A percentile compares a stretch with the other conserved stretches of the same genome.
Evolutionary conservation across 139 green algal species (phyloP).

Genomic region (Micractinium conductrix): DNA sequence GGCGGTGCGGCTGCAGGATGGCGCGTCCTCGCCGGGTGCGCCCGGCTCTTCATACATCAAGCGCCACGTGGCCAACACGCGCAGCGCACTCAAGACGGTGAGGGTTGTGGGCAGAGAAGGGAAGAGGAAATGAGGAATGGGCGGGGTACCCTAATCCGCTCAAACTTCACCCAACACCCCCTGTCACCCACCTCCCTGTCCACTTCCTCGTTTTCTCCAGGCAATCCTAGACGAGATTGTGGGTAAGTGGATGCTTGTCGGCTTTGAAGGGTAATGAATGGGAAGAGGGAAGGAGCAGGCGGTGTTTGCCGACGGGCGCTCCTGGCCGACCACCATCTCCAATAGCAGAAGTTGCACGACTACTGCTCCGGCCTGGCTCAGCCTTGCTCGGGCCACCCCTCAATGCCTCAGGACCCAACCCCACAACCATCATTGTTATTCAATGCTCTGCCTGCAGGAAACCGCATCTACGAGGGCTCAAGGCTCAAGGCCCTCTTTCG

Average conservation of each 20-base stretch:
- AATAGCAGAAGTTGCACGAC: no score
- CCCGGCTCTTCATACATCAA: slow-evolving; percentile 1
- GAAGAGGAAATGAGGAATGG: no score
- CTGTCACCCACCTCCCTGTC: no score
- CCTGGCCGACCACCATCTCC: not conserved
- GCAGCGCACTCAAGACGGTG: not conserved
- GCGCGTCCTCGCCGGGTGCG: not conserved
- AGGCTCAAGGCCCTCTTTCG: slow-evolving; percentile 20
- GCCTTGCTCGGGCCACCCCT: no score
- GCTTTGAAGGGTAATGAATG: no score
- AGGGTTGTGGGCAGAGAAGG: no score
- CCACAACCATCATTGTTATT: no score
- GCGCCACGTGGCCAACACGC: slow-evolving; percentile 3
- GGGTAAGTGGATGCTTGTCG: not conserved
- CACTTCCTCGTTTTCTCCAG: no score
- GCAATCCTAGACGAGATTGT: slow-evolving; percentile 14
- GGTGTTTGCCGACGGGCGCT: not conserved
- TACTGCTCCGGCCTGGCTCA: no score
- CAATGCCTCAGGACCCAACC: no score
- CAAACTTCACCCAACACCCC: no score
- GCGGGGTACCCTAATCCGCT: no score
- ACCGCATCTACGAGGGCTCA: slow-evolving; percentile 21
- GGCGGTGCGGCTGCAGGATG: not conserved
- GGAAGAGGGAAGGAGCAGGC: not conserved
- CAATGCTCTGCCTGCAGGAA: not conserved